Conservation (phyloP, 2,329 filamentous ascomycete species). For the Fusarium temperatum region DNA sequence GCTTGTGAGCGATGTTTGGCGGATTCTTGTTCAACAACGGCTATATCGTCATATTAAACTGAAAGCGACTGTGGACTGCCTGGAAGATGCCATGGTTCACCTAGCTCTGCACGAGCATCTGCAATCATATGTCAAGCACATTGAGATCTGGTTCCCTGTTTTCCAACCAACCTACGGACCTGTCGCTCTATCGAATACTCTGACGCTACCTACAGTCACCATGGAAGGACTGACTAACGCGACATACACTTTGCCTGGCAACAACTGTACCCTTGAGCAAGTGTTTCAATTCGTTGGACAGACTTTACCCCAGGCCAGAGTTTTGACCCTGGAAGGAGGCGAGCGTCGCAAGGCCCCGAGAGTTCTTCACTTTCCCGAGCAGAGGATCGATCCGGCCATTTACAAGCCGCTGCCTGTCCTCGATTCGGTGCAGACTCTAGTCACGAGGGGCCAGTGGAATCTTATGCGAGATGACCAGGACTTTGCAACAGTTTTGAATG, state of each 20-base stretch:
- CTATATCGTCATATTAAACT: constrained; percentile 81
- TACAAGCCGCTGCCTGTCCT: constrained; percentile 56
- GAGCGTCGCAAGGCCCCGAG: constrained; percentile 79
- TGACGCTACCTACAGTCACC: constrained; percentile 62
- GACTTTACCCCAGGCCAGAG: constrained; percentile 67
- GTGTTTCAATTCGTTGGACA: constrained; percentile 71
- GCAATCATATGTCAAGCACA: constrained; percentile 71
- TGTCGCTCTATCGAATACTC: constrained; percentile 53
- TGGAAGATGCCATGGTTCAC: constrained; percentile 68
- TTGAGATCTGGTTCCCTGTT: constrained; percentile 82
- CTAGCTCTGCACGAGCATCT: constrained; percentile 68
- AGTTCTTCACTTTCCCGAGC: constrained; percentile 55
- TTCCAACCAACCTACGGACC: constrained; percentile 67
- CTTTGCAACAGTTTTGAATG: constrained; percentile 68
- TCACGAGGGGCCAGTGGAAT: constrained; percentile 82
- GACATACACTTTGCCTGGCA: constrained; percentile 66
- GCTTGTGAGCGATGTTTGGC: constrained; percentile 70
- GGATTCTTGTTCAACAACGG: constrained; percentile 73
- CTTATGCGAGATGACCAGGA: constrained; percentile 71
- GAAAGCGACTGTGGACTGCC: constrained; percentile 72
- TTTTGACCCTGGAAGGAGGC: constrained; percentile 79
- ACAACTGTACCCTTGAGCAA: constrained; percentile 76
- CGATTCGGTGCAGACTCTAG: constrained; percentile 69
- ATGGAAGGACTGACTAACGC: constrained; percentile 65
- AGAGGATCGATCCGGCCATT: constrained; percentile 31